Percentiles rank a stretch among this genome's conserved stretches.
These are phyloP conservation scores for Alternaria metachromatica DNA, from an alignment of 2,329 filamentous ascomycete genomes.

Conservation along the genomic window DNA sequence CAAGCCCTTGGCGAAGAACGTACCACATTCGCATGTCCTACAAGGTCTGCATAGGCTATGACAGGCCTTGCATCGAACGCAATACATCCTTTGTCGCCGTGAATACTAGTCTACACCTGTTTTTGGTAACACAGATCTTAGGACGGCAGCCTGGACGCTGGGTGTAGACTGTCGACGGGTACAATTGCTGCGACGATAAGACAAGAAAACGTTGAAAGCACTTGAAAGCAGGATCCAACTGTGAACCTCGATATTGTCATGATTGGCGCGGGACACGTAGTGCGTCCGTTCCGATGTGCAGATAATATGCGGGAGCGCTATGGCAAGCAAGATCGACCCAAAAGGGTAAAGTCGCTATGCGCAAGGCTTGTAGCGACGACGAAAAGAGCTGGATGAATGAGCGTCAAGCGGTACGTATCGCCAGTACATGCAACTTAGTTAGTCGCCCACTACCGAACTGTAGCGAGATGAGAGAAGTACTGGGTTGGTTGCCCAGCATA, in stretches of 20 bases:
- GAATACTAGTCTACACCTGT: not conserved
- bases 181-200: not conserved
- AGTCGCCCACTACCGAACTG: constrained; percentile 25
- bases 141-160: not conserved
- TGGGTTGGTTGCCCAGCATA: constrained; percentile 24
- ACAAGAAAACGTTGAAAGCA: not conserved
- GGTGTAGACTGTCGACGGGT: not conserved
- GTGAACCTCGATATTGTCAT: not conserved
- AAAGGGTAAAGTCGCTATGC: constrained; percentile 26
- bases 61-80: constrained; percentile 22
- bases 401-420: constrained; percentile 21
- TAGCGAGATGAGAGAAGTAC: constrained; percentile 30
- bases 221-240: not conserved
- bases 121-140: not conserved
- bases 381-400: constrained; percentile 23
- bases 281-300: constrained; percentile 32
- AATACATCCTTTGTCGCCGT: constrained; percentile 15
- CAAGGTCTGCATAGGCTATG: constrained; percentile 26
- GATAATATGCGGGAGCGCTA: constrained; percentile 39
- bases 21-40: constrained; percentile 34
- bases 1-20: constrained; percentile 17
- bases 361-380: constrained; percentile 20
- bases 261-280: constrained; percentile 28
- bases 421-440: constrained; percentile 22
- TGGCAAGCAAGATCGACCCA: constrained; percentile 28